Base-by-base conservation (phyloP, 2,329 filamentous ascomycete genomes). In the Epichloe typhina region DNA sequence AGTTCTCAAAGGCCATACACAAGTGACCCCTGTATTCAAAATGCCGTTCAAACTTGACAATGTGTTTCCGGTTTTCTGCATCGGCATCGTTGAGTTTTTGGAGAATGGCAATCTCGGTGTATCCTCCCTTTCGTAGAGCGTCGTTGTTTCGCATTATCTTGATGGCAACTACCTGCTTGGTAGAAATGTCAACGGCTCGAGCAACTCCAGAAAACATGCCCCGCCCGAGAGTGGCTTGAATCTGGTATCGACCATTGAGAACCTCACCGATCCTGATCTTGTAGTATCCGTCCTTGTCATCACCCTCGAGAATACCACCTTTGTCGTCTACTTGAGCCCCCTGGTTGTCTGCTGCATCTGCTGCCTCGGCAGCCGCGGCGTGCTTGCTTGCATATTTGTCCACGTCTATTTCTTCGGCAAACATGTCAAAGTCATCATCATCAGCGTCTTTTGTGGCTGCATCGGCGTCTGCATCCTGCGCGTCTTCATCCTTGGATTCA, bases 131-230 rank as follows among this genome's bases (percentile, higher is more conserved):
- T 57, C 83, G 79, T 66, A 96, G 84, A 12, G 88, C 86, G 62
- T 95, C 90, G 61, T 98, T 97, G 67, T 94, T 94, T 55, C 93
- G 86, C 68, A 97, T 95, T 60, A 98, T 93, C 70, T 98, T 98
- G 75, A 98, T 86, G 23, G 93, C 93, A 35, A 97, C 90, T n/a
- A 86, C 66, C 58, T 80, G 79, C 61, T 83, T 83, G 52, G 77
- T 86, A 46, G 80, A 81, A 21, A 84, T 78, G 66, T 96, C 90
- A 55, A 80, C 77, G 21, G 93, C 93, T 56, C 88, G 83, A 49
- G 93, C 88, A n/a, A 98, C 93, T 8, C 88, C 89, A 0, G 93
- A 95, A 65, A 96, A 98, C 77, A 96, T 95, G 59, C 93, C 93
- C 67, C 88, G 89, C 56, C 93, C 93, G 21, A 98, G 76, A 49